Conservation (phyloP, 1,139 yeast species). For the Wickerhamomyces sp. region DNA sequence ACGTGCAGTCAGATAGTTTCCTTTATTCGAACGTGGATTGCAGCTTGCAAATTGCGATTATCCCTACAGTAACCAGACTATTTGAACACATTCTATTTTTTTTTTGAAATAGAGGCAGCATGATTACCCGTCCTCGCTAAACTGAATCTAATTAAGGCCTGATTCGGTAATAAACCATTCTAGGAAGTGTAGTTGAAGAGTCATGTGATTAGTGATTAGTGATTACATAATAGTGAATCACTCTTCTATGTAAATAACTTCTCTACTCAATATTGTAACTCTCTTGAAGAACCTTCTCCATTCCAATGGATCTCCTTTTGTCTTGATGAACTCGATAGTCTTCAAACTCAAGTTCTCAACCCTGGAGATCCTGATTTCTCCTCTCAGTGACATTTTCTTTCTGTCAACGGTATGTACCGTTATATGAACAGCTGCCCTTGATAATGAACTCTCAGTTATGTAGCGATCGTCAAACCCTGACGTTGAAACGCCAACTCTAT, state of each 20-base stretch:
- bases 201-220: no score
- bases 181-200: no score
- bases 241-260: slow-evolving; percentile 31
- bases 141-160: neutral
- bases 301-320: slow-evolving; percentile 60
- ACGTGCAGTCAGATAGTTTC: neutral
- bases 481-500: slow-evolving; percentile 33
- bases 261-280: slow-evolving; percentile 48
- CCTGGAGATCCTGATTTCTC: slow-evolving; percentile 39
- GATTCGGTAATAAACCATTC: neutral
- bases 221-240: neutral
- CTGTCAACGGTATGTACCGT: slow-evolving; percentile 42
- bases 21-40: neutral
- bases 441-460: slow-evolving; percentile 8
- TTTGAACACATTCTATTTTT: neutral
- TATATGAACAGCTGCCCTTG: slow-evolving; percentile 29
- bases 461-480: slow-evolving; percentile 12
- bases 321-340: slow-evolving; percentile 46
- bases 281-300: slow-evolving; percentile 61
- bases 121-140: neutral
- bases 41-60: neutral
- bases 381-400: slow-evolving; percentile 40
- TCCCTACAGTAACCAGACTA: neutral
- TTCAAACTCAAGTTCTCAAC: slow-evolving; percentile 33
- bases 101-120: no score